Conservation (phyloP, 306 rosid species). For the Trichosanthes cucumerina region DNA sequence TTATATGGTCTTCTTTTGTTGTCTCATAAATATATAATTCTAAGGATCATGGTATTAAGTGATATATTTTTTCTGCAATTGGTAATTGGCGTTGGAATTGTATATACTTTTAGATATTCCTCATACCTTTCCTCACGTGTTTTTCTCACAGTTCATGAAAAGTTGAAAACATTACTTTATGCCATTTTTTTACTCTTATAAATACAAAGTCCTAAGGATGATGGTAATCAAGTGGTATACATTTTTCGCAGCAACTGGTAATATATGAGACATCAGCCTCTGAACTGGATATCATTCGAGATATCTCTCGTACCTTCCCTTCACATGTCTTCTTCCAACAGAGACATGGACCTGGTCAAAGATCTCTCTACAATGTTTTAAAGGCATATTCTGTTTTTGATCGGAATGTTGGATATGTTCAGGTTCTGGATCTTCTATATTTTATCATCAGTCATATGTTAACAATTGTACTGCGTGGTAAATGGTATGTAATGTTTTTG, state of each 20-base stretch:
- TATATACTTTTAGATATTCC: constrained; percentile 84
- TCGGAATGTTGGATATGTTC: constrained; percentile 97
- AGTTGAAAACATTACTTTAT: neutral
- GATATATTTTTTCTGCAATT: constrained; percentile 50
- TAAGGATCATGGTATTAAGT: constrained; percentile 15
- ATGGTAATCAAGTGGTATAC: constrained; percentile 11
- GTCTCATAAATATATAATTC: neutral
- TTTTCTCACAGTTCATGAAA: constrained; percentile 12
- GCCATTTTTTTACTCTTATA: neutral
- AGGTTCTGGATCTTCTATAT: constrained; percentile 40
- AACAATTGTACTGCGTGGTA: neutral
- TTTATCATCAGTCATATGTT: constrained; percentile 8
- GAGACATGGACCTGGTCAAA: constrained; percentile 98
- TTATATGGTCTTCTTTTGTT: neutral
- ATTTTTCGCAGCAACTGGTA: constrained; percentile 79
- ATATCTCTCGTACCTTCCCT: constrained; percentile 94
- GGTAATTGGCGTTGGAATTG: constrained; percentile 73
- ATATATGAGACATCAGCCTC: constrained; percentile 94
- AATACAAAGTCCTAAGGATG: neutral
- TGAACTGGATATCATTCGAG: constrained; percentile 93
- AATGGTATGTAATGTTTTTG: constrained; percentile 22
- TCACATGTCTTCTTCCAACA: constrained; percentile 96
- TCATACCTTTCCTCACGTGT: constrained; percentile 86
- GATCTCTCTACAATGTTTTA: constrained; percentile 92
- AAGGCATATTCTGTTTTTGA: constrained; percentile 96